Evolutionary conservation across 805 yeast genomes (phyloP), one percentile per base, ranked within the genome.

Genomic region (baker's yeast (Saccharomyces cerevisiae)): DNA sequence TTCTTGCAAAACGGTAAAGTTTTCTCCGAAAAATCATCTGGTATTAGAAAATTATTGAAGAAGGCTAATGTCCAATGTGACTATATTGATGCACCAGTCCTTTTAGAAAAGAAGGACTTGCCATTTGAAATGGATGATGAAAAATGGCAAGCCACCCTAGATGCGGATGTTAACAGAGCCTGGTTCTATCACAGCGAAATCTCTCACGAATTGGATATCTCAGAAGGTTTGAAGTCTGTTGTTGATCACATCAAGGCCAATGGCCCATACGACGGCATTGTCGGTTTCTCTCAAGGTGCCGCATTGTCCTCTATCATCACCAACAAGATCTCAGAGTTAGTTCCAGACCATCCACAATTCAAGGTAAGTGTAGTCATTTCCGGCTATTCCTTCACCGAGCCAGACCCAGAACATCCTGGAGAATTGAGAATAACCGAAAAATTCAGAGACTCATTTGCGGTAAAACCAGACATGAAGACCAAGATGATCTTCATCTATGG

Each of bases 261-360:
- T 48, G 89, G 89, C 1, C 97, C 97, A 1, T 87, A 89, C 60
- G 86, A 85, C 24, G 99, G 98, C 5, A 72, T 92, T 22, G 71
- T 94, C 47, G 98, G 97, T 0, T 92, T 92, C 68, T 85, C 95
- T 10, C 98, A 94, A 69, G 99, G 99, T 57, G 96, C 97, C 6
- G 96, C 94, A 1, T 72, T 92, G 36, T 84, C 89, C 0, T 87
- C 92, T 1, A 75, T 88, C 27, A 67, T 90, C 30, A 75, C 87
- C 47, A 81, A 82, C 59, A 76, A 78, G 43, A 82, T 85, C 58
- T 75, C 79, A 24, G 76, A 77, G 26, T 61, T 84, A 46, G 79
- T 82, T 41, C 81, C 81, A 17, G 66, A 68, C 31, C 70, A 73
- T 51, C 72, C 62, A 14, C 66, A 67, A 54, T 75, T 92, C 62